Evolutionary conservation across 805 yeast species (phyloP), one percentile per base, ranked within the genome.

Genomic region (Yarrowia deformans): DNA sequence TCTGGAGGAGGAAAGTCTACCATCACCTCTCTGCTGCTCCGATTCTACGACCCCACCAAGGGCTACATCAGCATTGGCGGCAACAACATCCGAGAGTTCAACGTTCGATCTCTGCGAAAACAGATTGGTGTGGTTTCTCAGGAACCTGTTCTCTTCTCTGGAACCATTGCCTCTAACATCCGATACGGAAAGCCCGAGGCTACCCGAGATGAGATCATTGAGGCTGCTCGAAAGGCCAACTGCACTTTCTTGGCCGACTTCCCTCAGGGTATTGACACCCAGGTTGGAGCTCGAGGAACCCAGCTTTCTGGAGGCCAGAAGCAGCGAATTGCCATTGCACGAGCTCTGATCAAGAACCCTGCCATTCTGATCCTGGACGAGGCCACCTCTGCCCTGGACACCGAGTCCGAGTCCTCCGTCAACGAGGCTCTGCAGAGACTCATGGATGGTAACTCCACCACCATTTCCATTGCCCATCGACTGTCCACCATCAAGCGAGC

Each of bases 1-100:
- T 89, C 96, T 42, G 98, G 98, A 1, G 90, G 97, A 71, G 98
- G 98, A 34, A 94, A 94, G 77, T 91, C 97, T 18, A 93, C 98
- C 0, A 86, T 94, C 2, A 84, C 93, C 8, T 91, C 93, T 67
- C 80, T 94, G 67, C 79, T 94, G 55, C 79, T 93, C 73, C 82
- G 98, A 70, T 91, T 90, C 76, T 94, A 94, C 78, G 97, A 93
- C 74, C 93, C 96, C 1, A 76, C 77, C 13, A 70, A 77, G 0
- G 98, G 98, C 32, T 73, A 78, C 8, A 86, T 94, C 42, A 73
- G 80, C 4, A 82, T 93, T 23, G 93, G 93, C 71, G 87, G 86
- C 13, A 84, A 86, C 68, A 82, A 89, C 71, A 84, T 94, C 70
- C 79, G 80, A 46, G 84, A 85, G 19, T 83, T 90, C 74, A 90